Percentiles rank a stretch among this genome's conserved stretches.
Evolutionary conservation across 2,329 filamentous ascomycete genomes (phyloP).

Genomic region (Lecanicillium sp.): DNA sequence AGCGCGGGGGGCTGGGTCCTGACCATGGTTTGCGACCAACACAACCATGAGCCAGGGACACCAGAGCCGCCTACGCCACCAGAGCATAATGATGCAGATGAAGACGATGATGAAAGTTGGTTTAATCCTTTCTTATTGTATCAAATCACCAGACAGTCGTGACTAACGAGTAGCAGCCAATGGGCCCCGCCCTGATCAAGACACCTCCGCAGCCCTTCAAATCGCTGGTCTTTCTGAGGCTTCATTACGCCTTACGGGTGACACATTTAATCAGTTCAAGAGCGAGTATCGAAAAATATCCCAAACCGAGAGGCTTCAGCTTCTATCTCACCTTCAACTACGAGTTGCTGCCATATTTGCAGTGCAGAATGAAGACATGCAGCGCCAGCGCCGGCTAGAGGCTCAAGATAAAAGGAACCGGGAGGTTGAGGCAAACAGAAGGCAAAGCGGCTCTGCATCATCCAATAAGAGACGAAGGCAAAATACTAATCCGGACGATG

Average conservation of each 20-base stretch:
- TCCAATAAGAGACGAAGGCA: slow-evolving; percentile 6
- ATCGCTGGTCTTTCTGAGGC: slow-evolving; percentile 30
- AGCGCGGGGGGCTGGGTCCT: slow-evolving; percentile 35
- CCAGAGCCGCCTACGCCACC: slow-evolving; percentile 31
- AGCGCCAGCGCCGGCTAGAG: slow-evolving; percentile 29
- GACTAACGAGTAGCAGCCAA: slow-evolving; percentile 7
- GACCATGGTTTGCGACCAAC: slow-evolving; percentile 33
- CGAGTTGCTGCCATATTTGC: slow-evolving; percentile 35
- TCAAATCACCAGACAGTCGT: no score
- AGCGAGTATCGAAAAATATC: slow-evolving; percentile 34
- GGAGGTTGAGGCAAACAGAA: slow-evolving; percentile 26
- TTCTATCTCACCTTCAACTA: slow-evolving; percentile 31
- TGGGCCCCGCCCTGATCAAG: slow-evolving; percentile 7
- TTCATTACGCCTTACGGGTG: slow-evolving; percentile 30
- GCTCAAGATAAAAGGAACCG: slow-evolving; percentile 28
- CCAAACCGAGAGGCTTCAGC: slow-evolving; percentile 28
- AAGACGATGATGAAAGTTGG: slow-evolving; percentile 19
- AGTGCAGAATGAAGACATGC: slow-evolving; percentile 34
- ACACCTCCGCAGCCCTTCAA: slow-evolving; percentile 22
- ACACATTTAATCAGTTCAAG: slow-evolving; percentile 36
- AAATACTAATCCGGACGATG: background rate
- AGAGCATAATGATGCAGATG: slow-evolving; percentile 24
- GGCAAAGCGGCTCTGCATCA: slow-evolving; percentile 15
- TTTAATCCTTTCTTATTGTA: background rate
- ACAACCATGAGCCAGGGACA: slow-evolving; percentile 36